A percentile compares a stretch with the other conserved stretches of the same genome.
Conservation (phyloP, 768 basidiomycete species). For the Coprinellus aureogranulatus region DNA sequence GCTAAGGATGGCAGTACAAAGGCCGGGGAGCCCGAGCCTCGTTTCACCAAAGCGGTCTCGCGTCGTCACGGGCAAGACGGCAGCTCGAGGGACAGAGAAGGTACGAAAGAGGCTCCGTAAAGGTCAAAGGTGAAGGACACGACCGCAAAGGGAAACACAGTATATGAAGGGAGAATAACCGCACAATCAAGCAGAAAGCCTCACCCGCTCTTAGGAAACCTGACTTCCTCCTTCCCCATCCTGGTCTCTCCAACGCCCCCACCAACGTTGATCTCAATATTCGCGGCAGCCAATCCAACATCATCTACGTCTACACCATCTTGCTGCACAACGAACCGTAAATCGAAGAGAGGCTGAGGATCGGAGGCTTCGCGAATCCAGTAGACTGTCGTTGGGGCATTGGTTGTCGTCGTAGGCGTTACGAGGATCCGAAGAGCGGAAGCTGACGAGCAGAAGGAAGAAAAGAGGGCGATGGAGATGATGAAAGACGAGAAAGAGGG, state of each 20-base stretch:
- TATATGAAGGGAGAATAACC: no score
- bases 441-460: background rate
- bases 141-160: no score
- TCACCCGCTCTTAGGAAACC: conserved; percentile 5
- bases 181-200: no score
- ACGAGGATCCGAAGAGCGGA: background rate
- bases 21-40: no score
- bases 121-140: no score
- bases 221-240: background rate
- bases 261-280: background rate
- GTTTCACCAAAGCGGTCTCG: no score
- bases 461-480: background rate
- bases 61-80: no score
- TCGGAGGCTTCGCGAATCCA: conserved; percentile 2
- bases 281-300: conserved; percentile 5
- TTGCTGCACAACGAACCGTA: conserved; percentile 3
- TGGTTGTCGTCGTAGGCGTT: background rate
- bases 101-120: background rate
- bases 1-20: no score
- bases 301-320: background rate
- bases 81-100: background rate
- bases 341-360: conserved; percentile 4
- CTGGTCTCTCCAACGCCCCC: background rate
- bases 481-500: background rate
- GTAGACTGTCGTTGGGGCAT: background rate